Base-by-base conservation (phyloP, 2,329 filamentous ascomycete species). In the Aspergillus clavatus region DNA sequence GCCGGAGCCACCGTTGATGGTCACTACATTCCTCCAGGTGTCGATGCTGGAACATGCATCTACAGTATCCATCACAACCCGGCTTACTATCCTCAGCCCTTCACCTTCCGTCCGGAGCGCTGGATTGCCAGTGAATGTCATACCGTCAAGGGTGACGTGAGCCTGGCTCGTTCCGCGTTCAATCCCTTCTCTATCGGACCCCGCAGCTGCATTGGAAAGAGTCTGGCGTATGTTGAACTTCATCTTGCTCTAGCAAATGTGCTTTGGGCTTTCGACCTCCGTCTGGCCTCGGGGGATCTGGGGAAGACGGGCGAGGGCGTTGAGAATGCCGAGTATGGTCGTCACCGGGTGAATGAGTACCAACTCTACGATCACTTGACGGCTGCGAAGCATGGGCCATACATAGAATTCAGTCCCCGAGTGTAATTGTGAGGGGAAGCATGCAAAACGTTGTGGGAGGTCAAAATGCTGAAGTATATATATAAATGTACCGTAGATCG, bases 11-110 rank as follows among this genome's bases (percentile, higher is more conserved):
- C 33, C 1, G 37, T 68, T 45, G 63, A 67, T 36, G 58, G 56
- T 11, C 42, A 56, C 18, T 42, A 43, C 27, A 43, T 67, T 29
- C 64, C 65, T 4, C 54, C 31, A 1, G 66, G 64, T 7, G 54
- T 48, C 1, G 47, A 55, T 38, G 53, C 65, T 18, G 64, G 62
- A 12, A 58, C 59, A 4, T 47, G 53, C 3, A 50, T 49, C 35
- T 69, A 65, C 46, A 50, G 56, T 16, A 52, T 67, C 23, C 62
- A 67, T 43, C 59, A 64, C 37, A 57, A 63, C 41, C 49, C 51
- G 24, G 48, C 48, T 4, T 63, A 65, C 46, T 67, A 59, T 45
- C 55, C 57, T 2, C 48, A 62, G 8, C 55, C 65, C 1, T 57
- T 50, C 40, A 42, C 35, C 0, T 69, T 54, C 38, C 38, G 51